Conservation (phyloP, 352 stramenopile species). For the Globisporangium sylvaticum region DNA sequence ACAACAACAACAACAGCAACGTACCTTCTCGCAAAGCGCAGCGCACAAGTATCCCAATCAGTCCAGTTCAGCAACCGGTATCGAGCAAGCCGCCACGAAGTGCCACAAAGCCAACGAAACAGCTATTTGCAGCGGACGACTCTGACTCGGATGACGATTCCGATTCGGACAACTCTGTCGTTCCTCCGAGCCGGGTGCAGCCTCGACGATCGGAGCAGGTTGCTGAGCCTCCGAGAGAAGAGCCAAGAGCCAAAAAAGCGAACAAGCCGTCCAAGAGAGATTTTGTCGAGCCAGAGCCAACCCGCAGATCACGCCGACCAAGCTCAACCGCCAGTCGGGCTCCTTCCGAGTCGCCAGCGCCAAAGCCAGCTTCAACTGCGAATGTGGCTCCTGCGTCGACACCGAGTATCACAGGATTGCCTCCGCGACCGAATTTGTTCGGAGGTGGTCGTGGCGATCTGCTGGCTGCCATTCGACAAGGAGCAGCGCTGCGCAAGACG, state of each 20-base stretch:
- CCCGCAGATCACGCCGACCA: slow-evolving; percentile 16
- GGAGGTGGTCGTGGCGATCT: slow-evolving; percentile 64
- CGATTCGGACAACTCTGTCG: slow-evolving; percentile 36
- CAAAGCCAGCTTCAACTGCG: slow-evolving; percentile 5
- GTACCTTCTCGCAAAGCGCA: slow-evolving; percentile 8
- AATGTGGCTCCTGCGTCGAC: slow-evolving; percentile 13
- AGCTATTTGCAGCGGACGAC: slow-evolving; percentile 52
- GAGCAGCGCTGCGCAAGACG: slow-evolving; percentile 50
- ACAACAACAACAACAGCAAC: slow-evolving; percentile 6
- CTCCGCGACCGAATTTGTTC: slow-evolving; percentile 65
- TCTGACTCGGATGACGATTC: slow-evolving; percentile 33
- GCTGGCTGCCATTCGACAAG: slow-evolving; percentile 72
- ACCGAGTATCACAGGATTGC: slow-evolving; percentile 31
- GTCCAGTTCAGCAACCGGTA: slow-evolving; percentile 16
- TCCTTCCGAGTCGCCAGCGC: slow-evolving; percentile 1
- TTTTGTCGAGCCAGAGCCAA: slow-evolving; percentile 14
- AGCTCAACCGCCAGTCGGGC: slow-evolving; percentile 15
- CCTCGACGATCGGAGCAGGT: slow-evolving; percentile 1
- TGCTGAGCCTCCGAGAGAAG: background rate
- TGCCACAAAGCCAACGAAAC: slow-evolving; percentile 25
- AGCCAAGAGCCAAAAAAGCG: slow-evolving; percentile 18
- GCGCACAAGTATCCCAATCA: slow-evolving; percentile 3
- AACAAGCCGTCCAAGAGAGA: slow-evolving; percentile 25
- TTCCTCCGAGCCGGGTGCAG: slow-evolving; percentile 9
- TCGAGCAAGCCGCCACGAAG: slow-evolving; percentile 10